A percentile compares a stretch with the other conserved stretches of the same genome.
phyloP scores from a whole-genome alignment of 2,329 filamentous ascomycete species.

The Sporothrix mexicana region DNA sequence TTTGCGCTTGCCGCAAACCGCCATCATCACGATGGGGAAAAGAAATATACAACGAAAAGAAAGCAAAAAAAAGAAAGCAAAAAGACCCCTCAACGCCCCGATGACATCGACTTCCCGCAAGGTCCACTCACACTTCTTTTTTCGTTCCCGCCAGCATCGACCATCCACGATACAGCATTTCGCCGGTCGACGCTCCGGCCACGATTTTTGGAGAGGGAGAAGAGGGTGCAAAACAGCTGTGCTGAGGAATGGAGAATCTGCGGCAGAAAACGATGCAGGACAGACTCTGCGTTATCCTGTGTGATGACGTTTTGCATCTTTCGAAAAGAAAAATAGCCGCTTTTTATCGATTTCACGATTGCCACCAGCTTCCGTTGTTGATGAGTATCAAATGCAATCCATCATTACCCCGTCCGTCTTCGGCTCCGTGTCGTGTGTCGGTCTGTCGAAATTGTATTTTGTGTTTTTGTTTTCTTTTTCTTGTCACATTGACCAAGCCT shows the following conservation, averaged over 20 bases:
- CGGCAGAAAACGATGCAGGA: not conserved
- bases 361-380: not conserved
- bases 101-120: not conserved
- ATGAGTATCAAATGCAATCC: too few species aligned
- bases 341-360: not conserved
- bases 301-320: not conserved
- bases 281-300: not conserved
- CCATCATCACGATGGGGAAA: not conserved
- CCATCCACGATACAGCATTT: not conserved
- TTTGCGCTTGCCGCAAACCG: too few species aligned
- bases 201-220: not conserved
- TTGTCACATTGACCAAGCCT: not conserved
- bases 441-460: not conserved
- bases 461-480: not conserved
- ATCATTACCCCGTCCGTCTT: not conserved
- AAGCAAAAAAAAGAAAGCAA: too few species aligned
- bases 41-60: not conserved
- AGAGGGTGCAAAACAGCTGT: not conserved
- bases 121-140: not conserved
- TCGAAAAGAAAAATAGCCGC: not conserved
- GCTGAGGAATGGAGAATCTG: not conserved
- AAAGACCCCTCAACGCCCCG: not conserved
- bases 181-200: not conserved
- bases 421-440: not conserved
- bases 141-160: not conserved